A percentile compares a stretch with the other conserved stretches of the same genome.
Evolutionary conservation across 192 early-diverging fungal genomes (phyloP).

Genomic region (Entomortierella lignicola): DNA sequence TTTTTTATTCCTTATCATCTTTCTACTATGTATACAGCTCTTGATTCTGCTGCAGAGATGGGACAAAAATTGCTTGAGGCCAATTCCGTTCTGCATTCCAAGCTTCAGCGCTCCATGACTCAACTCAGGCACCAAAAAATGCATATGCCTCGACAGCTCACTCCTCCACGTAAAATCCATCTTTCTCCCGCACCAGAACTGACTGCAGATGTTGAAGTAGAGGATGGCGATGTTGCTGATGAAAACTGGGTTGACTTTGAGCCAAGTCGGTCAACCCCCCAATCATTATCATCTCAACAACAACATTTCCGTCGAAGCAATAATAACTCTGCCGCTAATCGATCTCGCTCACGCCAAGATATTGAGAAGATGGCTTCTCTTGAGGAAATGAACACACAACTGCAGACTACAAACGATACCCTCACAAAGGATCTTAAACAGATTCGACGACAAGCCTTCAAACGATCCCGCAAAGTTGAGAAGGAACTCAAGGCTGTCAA

Average conservation of each 20-base stretch:
- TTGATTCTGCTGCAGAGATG: conserved; percentile 34
- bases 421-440: conserved; percentile 48
- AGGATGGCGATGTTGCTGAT: conserved; percentile 11
- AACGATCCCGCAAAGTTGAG: conserved; percentile 36
- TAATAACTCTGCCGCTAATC: conserved; percentile 15
- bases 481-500: conserved; percentile 36
- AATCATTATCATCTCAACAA: not conserved
- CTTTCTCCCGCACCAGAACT: conserved; percentile 31
- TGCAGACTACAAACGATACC: conserved; percentile 40
- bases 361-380: conserved; percentile 40
- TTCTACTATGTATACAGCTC: conserved; percentile 22
- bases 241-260: conserved; percentile 56
- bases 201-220: conserved; percentile 2
- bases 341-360: conserved; percentile 36
- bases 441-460: conserved; percentile 41
- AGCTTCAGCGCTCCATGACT: conserved; percentile 30
- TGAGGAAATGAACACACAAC: conserved; percentile 30
- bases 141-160: conserved; percentile 34
- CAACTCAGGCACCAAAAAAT: conserved; percentile 34
- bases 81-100: conserved; percentile 24
- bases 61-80: conserved; percentile 36
- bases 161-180: conserved; percentile 32
- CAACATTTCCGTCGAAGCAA: conserved; percentile 22
- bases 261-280: conserved; percentile 11
- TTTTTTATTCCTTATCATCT: not conserved